Percentiles rank a stretch among this genome's conserved stretches.
phyloP scores from a whole-genome alignment of 805 yeast genomes.

The Cyberlindnera xylosilytica region DNA sequence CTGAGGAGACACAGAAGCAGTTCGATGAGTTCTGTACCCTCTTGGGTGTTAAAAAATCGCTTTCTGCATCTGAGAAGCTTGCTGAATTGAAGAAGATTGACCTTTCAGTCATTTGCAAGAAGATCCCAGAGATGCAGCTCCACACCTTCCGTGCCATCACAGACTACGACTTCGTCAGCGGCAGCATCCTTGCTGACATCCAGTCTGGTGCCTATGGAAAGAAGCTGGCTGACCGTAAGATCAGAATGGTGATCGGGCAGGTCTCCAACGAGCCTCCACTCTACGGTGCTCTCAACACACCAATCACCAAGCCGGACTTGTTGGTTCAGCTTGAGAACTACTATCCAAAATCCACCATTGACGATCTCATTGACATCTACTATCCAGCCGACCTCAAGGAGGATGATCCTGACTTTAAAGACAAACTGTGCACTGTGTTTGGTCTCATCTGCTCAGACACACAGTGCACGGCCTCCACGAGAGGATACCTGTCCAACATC shows the following conservation, averaged over 20 bases:
- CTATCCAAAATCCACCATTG: slow-evolving; percentile 25
- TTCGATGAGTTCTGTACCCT: slow-evolving; percentile 32
- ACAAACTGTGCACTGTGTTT: slow-evolving; percentile 23
- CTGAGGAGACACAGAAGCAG: slow-evolving; percentile 29
- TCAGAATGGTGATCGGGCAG: slow-evolving; percentile 32
- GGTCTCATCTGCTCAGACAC: slow-evolving; percentile 37
- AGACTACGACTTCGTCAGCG: slow-evolving; percentile 34
- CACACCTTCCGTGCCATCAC: slow-evolving; percentile 40
- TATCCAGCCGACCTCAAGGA: slow-evolving; percentile 19
- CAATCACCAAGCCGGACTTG: slow-evolving; percentile 20
- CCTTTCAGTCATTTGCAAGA: slow-evolving; percentile 16
- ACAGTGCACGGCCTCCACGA: slow-evolving; percentile 36
- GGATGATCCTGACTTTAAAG: slow-evolving; percentile 11
- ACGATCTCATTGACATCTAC: slow-evolving; percentile 24
- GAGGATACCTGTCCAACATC: slow-evolving; percentile 32
- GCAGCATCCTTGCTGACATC: slow-evolving; percentile 31
- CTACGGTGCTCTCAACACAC: slow-evolving; percentile 32
- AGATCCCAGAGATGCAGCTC: slow-evolving; percentile 24
- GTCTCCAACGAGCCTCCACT: slow-evolving; percentile 32
- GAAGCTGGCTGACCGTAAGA: slow-evolving; percentile 20
- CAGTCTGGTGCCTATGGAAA: slow-evolving; percentile 28
- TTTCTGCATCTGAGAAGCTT: slow-evolving; percentile 21
- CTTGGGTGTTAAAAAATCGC: slow-evolving; percentile 20
- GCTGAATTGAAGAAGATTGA: slow-evolving; percentile 21
- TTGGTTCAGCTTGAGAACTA: slow-evolving; percentile 35